phyloP scores from a whole-genome alignment of 2,329 filamentous ascomycete species.

The Bipolaris bicolor region DNA sequence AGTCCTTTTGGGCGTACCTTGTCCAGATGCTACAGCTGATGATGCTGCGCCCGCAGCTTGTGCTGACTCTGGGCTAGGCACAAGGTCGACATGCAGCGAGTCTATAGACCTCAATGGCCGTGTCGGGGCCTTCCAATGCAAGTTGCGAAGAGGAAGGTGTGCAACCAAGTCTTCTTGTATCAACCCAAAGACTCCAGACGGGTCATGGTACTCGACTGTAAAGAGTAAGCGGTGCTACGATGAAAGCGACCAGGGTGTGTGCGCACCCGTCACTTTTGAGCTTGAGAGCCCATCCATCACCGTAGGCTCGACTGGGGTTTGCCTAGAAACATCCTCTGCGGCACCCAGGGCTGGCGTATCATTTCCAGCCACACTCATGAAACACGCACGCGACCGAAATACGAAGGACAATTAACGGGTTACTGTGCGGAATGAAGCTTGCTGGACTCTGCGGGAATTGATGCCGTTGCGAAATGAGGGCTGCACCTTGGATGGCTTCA shows the following conservation, averaged over 20 bases:
- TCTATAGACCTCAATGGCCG: conserved; percentile 92
- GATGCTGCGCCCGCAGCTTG: conserved; percentile 40
- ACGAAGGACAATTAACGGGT: conserved; percentile 7
- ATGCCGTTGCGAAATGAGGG: conserved; percentile 29
- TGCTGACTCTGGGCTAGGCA: conserved; percentile 62
- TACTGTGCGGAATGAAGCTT: conserved; percentile 22
- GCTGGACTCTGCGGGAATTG: conserved; percentile 28
- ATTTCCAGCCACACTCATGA: conserved; percentile 48
- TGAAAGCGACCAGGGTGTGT: conserved; percentile 14
- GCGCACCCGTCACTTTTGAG: conserved; percentile 59
- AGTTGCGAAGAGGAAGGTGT: conserved; percentile 83
- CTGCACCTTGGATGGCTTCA: conserved; percentile 26
- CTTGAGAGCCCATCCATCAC: conserved; percentile 53
- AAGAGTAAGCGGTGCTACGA: conserved; percentile 26
- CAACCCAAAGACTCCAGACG: conserved; percentile 83
- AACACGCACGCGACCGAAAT: conserved; percentile 26
- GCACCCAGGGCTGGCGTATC: conserved; percentile 46
- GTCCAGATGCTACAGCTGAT: conserved; percentile 27
- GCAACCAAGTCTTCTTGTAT: conserved; percentile 77
- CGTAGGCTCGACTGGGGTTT: conserved; percentile 35
- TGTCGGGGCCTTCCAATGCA: conserved; percentile 96
- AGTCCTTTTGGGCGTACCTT: conserved; percentile 27
- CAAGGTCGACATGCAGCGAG: conserved; percentile 86
- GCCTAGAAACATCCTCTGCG: conserved; percentile 43
- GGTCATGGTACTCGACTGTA: conserved; percentile 94